Conservation (phyloP, 2,329 filamentous ascomycete genomes). For the Neurospora crassa region DNA sequence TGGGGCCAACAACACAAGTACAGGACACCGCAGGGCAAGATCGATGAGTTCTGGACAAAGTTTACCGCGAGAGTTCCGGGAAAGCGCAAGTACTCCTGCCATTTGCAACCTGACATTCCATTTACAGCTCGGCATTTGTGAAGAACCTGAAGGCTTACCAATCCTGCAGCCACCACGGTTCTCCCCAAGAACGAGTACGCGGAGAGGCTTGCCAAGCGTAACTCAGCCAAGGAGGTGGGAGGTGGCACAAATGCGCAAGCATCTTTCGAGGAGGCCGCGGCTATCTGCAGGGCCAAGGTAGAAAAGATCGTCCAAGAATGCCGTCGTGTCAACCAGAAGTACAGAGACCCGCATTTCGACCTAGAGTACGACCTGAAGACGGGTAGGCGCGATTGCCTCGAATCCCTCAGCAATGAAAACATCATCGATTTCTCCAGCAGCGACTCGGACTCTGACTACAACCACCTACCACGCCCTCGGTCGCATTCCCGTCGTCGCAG, state of each 20-base stretch:
- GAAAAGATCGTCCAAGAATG: slow-evolving; percentile 56
- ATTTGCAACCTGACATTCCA: background rate
- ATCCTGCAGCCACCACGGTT: slow-evolving; percentile 48
- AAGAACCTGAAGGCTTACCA: background rate
- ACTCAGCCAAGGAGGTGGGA: slow-evolving; percentile 42
- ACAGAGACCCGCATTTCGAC: slow-evolving; percentile 79
- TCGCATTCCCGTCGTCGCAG: background rate
- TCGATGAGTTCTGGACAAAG: slow-evolving; percentile 65
- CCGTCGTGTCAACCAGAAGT: slow-evolving; percentile 71
- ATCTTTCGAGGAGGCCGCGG: slow-evolving; percentile 64
- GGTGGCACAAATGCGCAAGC: slow-evolving; percentile 33
- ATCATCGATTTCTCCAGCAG: slow-evolving; percentile 2
- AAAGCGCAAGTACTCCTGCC: slow-evolving; percentile 38
- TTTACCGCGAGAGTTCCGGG: slow-evolving; percentile 63
- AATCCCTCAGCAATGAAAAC: slow-evolving; percentile 30
- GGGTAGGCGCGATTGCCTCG: slow-evolving; percentile 39
- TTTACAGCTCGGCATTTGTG: slow-evolving; percentile 10
- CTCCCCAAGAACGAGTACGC: slow-evolving; percentile 60
- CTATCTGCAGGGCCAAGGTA: slow-evolving; percentile 57
- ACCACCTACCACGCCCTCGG: background rate
- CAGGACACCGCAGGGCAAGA: slow-evolving; percentile 54
- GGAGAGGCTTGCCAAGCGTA: slow-evolving; percentile 46
- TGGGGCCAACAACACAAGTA: slow-evolving; percentile 26
- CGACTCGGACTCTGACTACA: background rate
- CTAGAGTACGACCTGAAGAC: slow-evolving; percentile 67